Evolutionary conservation across 768 basidiomycete genomes (phyloP).

Genomic region (Russula sp.): DNA sequence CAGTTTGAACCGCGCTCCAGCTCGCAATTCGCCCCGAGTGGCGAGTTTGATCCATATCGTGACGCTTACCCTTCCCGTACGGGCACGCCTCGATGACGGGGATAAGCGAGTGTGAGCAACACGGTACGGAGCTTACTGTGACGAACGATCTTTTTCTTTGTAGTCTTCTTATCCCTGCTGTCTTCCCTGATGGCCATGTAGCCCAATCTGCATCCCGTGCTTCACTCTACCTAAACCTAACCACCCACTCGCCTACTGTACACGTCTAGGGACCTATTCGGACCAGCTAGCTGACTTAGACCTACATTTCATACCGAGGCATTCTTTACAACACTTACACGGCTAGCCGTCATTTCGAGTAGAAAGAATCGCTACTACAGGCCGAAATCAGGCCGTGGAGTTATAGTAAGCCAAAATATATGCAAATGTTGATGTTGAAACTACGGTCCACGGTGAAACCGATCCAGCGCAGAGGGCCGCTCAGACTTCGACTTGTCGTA

Average conservation of each 20-base stretch:
- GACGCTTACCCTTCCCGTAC: slow-evolving; percentile 27
- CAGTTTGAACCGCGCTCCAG: slow-evolving; percentile 24
- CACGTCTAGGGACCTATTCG: background rate
- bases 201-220: background rate
- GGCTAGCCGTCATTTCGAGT: slow-evolving; percentile 5
- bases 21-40: slow-evolving; percentile 27
- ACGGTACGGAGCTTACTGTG: background rate
- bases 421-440: background rate
- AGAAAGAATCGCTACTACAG: background rate
- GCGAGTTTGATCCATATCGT: slow-evolving; percentile 36
- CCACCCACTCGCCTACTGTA: background rate
- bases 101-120: slow-evolving; percentile 4
- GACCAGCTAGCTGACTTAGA: background rate
- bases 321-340: slow-evolving; percentile 7
- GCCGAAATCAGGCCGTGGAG: background rate
- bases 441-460: slow-evolving; percentile 30
- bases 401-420: background rate
- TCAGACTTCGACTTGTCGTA: slow-evolving; percentile 25
- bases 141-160: background rate
- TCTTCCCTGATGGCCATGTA: background rate
- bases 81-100: slow-evolving; percentile 23
- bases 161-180: background rate
- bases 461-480: slow-evolving; percentile 37
- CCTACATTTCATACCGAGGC: background rate
- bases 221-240: background rate